A percentile compares a stretch with the other conserved stretches of the same genome.
These are phyloP conservation scores for Coemansia erecta DNA, from an alignment of 192 early-diverging fungal genomes.

Conservation along the genomic window DNA sequence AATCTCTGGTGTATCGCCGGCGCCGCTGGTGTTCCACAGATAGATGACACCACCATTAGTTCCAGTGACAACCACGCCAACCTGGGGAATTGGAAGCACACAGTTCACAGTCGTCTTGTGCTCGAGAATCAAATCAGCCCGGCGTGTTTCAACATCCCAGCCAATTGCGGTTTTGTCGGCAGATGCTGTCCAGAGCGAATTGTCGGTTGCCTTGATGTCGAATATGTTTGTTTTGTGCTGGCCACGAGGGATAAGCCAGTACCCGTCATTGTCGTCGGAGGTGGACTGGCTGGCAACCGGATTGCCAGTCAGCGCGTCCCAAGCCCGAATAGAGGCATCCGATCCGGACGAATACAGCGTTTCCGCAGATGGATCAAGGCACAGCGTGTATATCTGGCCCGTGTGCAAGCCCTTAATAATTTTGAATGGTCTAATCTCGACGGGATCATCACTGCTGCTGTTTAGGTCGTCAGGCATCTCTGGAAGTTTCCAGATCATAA, in stretches of 20 bases:
- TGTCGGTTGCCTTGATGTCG: conserved; percentile 60
- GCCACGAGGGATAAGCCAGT: conserved; percentile 57
- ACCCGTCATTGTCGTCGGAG: conserved; percentile 8
- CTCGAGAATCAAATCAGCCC: conserved; percentile 66
- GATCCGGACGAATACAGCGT: conserved; percentile 47
- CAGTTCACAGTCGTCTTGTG: conserved; percentile 83
- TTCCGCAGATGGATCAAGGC: conserved; percentile 22
- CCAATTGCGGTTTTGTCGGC: conserved; percentile 88
- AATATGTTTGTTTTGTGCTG: conserved; percentile 85
- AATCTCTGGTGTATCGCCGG: conserved; percentile 30
- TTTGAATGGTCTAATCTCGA: conserved; percentile 29
- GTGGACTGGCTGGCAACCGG: conserved; percentile 19
- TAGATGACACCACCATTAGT: conserved; percentile 81
- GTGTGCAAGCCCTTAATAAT: conserved; percentile 45
- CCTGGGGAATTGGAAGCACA: conserved; percentile 58
- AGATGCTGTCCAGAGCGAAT: conserved; percentile 82
- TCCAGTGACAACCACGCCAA: conserved; percentile 77
- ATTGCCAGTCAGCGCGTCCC: conserved; percentile 62
- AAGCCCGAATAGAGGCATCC: conserved; percentile 65
- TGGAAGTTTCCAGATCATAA: conserved; percentile 44
- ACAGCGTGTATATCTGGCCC: conserved; percentile 44
- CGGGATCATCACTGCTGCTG: conserved; percentile 1
- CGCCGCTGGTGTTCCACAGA: conserved; percentile 70
- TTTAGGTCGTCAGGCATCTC: conserved; percentile 5
- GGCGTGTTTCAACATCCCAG: conserved; percentile 77